These are phyloP conservation scores for Acer campestre DNA, from an alignment of 345 rosid genomes.

Conservation along the genomic window DNA sequence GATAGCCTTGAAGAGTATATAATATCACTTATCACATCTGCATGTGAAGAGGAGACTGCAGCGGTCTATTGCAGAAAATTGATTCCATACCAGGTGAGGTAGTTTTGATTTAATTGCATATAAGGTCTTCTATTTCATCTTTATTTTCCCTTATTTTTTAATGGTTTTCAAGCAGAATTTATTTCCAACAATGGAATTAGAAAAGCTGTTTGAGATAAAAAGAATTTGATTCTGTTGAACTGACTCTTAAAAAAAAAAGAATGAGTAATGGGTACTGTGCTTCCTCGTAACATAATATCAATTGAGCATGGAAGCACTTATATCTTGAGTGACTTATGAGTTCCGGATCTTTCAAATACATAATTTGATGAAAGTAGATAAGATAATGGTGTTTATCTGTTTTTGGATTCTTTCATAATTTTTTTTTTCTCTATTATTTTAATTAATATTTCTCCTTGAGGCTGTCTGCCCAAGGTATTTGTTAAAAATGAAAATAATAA, in stretches of 20 bases:
- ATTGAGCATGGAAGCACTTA: background rate
- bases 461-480: background rate
- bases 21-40: slow-evolving; percentile 59
- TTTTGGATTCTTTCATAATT: background rate
- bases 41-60: slow-evolving; percentile 57
- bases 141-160: background rate
- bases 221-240: background rate
- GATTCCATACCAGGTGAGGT: slow-evolving; percentile 74
- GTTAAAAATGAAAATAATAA: background rate
- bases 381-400: background rate
- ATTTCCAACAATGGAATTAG: background rate
- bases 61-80: slow-evolving; percentile 71
- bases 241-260: background rate
- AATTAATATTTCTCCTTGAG: background rate
- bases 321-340: background rate
- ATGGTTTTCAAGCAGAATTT: slow-evolving; percentile 2
- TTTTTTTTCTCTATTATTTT: background rate
- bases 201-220: background rate
- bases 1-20: slow-evolving; percentile 89
- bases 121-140: background rate
- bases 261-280: background rate
- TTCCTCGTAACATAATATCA: background rate
- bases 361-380: background rate
- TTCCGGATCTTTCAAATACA: background rate
- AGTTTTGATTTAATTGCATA: slow-evolving; percentile 12